phyloP scores from a whole-genome alignment of 2,329 filamentous ascomycete genomes.

The Penicillium sp. region DNA sequence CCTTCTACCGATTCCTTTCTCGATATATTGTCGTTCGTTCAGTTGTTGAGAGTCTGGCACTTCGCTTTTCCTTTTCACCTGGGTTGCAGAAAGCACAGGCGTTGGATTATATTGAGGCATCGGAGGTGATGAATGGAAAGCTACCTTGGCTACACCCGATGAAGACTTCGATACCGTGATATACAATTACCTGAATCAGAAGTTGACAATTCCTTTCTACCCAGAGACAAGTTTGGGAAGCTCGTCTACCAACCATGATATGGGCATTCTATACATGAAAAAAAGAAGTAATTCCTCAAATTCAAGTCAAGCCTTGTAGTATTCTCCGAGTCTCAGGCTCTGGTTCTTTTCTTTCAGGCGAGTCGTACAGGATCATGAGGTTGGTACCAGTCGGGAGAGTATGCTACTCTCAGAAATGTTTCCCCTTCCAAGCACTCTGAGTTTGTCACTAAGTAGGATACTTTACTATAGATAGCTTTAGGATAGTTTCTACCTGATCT shows the following conservation, averaged over 20 bases:
- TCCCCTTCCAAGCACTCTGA: too few species aligned
- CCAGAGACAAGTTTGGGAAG: background rate
- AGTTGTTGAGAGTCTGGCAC: conserved; percentile 1
- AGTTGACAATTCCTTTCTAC: background rate
- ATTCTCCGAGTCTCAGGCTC: too few species aligned
- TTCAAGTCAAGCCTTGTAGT: too few species aligned
- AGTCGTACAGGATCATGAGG: too few species aligned
- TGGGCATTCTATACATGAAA: too few species aligned
- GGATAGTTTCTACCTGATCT: too few species aligned
- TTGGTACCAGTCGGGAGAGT: too few species aligned
- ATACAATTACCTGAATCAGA: background rate
- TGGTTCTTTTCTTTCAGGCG: too few species aligned
- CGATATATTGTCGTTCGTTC: conserved; percentile 3
- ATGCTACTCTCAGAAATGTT: too few species aligned
- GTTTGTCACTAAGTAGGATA: too few species aligned
- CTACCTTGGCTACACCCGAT: conserved; percentile 10
- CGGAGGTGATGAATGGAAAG: conserved; percentile 12
- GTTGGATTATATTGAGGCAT: conserved; percentile 8
- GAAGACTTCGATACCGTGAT: background rate
- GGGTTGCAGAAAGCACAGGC: conserved; percentile 9
- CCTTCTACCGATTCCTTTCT: conserved; percentile 6
- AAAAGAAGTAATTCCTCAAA: too few species aligned
- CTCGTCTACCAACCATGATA: background rate
- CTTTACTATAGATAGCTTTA: too few species aligned
- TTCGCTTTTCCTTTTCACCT: conserved; percentile 3